These are phyloP conservation scores for Ceratocystis papillata DNA, from an alignment of 2,329 filamentous ascomycete genomes.

Conservation along the genomic window DNA sequence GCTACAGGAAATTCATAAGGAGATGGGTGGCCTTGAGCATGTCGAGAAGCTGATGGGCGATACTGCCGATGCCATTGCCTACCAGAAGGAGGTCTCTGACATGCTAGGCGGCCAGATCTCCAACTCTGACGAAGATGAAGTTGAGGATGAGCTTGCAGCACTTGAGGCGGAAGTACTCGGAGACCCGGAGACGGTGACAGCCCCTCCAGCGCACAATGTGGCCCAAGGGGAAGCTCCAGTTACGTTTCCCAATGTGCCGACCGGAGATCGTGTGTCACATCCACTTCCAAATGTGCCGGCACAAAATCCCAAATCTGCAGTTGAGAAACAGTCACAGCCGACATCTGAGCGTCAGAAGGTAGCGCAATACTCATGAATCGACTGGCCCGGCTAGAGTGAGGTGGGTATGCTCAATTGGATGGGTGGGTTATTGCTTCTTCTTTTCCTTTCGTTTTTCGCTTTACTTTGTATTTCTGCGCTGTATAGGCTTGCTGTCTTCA, in stretches of 20 bases:
- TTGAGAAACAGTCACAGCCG: neutral
- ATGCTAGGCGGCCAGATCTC: constrained; percentile 82
- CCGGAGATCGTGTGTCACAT: constrained; percentile 5
- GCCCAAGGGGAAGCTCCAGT: neutral
- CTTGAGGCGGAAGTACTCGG: constrained; percentile 45
- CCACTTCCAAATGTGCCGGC: neutral
- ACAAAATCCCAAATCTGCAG: neutral
- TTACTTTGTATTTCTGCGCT: neutral
- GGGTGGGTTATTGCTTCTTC: neutral
- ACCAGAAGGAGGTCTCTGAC: constrained; percentile 91
- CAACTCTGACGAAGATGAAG: constrained; percentile 92
- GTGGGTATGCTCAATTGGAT: neutral
- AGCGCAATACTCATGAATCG: constrained; percentile 1
- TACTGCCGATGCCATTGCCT: constrained; percentile 77
- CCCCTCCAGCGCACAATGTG: neutral
- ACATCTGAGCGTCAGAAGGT: constrained; percentile 1
- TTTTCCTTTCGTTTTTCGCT: neutral
- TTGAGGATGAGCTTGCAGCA: constrained; percentile 84
- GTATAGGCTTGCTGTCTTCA: neutral
- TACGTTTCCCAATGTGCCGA: constrained; percentile 17
- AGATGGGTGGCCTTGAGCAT: constrained; percentile 90
- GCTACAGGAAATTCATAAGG: constrained; percentile 77
- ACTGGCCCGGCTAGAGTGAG: neutral
- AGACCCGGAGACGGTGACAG: neutral
- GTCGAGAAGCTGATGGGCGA: constrained; percentile 95